phyloP scores from a whole-genome alignment of 331 rosid genomes.

The Malus hybrid region DNA sequence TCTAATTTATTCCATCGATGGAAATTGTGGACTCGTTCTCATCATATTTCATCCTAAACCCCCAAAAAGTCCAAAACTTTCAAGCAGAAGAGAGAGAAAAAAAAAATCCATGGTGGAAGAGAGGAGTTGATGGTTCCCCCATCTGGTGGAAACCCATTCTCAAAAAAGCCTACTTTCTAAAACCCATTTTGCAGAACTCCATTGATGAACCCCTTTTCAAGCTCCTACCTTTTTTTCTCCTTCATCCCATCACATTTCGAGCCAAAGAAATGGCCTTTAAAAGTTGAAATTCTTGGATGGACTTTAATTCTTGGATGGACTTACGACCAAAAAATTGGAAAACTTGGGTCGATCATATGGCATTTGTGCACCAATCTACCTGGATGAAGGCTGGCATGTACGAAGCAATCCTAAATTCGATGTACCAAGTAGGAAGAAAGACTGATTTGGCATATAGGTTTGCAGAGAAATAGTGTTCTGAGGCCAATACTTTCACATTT shows the following conservation, averaged over 20 bases:
- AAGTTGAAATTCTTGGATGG: conserved; percentile 26
- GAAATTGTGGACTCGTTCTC: too few relatives aligned
- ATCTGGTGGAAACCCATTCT: conserved; percentile 13
- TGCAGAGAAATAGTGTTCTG: conserved; percentile 27
- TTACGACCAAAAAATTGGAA: conserved; percentile 7
- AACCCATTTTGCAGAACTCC: conserved; percentile 14
- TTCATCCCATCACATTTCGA: background rate
- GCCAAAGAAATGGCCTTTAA: conserved; percentile 3
- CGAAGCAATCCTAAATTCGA: conserved; percentile 34
- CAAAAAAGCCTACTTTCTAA: conserved; percentile 31
- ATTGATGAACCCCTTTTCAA: background rate
- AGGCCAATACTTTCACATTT: conserved; percentile 38
- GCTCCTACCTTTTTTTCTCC: background rate
- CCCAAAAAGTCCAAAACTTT: too few relatives aligned
- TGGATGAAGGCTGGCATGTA: conserved; percentile 42
- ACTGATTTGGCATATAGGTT: conserved; percentile 15
- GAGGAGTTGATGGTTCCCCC: conserved; percentile 36
- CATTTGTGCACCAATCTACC: background rate
- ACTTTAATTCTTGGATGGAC: background rate
- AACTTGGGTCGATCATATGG: conserved; percentile 29
- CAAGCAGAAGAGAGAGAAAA: too few relatives aligned
- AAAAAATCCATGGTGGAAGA: conserved; percentile 16
- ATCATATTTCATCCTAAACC: too few relatives aligned
- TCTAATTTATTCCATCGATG: too few relatives aligned
- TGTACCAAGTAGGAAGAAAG: background rate